Evolutionary conservation across 106 monocot genomes (phyloP), one percentile per base, ranked within the genome.

Genomic region (Gastrodia elata): DNA sequence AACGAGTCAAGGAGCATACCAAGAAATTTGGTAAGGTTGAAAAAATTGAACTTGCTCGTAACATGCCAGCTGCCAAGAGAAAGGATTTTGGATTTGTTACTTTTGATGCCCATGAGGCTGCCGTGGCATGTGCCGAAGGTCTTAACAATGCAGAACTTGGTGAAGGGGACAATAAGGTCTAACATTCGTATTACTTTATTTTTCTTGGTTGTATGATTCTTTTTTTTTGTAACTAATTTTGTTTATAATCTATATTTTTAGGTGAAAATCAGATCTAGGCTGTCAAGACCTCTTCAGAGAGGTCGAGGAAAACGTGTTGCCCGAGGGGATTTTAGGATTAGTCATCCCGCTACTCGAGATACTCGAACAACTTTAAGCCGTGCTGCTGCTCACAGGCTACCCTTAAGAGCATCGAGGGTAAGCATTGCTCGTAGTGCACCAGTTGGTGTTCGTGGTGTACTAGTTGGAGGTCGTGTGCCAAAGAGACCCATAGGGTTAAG

Each of bases 51-150:
- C 93, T 99, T 77, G 98, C 98, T 61, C 84, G 93, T 6, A 90
- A 98, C 72, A 98, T 98, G 98, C 90, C 90, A 43, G 75, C 88
- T 71, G 93, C 98, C 0, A 99, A 91, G 71, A 93, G 98, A 76
- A 87, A 82, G 71, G 91, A 99, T 74, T 99, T 99, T 88, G 98
- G 93, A 15, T 93, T 93, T 91, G 85, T 99, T 64, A 91, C 88
- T 68, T 99, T 99, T 87, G 93, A 87, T 39, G 79, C 80, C 0
- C 93, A 99, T 84, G 91, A 91, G 46, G 80, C 80, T 87, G 98
- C 98, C 70, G 77, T 91, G 24, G 74, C 75, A 40, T 99, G 98
- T 83, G 85, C 91, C 68, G 93, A 94, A 81, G 82, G 87, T 43
- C 85, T 99, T 68, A 93, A 91, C 68, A 89, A 88, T 81, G 74